These are phyloP conservation scores for Wallacemonas rigidus DNA, from an alignment of 208 protist species.

Conservation along the genomic window DNA sequence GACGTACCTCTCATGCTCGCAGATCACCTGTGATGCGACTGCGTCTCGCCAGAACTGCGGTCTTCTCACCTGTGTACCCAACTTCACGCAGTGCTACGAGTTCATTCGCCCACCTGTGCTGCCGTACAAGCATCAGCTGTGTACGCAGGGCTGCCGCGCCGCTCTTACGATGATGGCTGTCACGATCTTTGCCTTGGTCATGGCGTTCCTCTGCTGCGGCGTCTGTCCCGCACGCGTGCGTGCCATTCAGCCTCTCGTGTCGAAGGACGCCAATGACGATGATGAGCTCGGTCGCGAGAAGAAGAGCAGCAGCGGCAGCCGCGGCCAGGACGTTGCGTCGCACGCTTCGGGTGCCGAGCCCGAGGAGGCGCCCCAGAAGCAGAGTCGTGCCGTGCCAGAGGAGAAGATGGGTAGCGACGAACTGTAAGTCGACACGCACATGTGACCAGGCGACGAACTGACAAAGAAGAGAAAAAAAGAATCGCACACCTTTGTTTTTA, in stretches of 20 bases:
- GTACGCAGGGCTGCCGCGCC: constrained; percentile 63
- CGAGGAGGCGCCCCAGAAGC: neutral
- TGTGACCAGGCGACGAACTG: constrained; percentile 1
- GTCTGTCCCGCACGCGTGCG: constrained; percentile 50
- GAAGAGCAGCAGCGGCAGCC: constrained; percentile 14
- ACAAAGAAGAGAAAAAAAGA: neutral
- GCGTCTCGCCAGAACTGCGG: constrained; percentile 54
- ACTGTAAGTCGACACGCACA: constrained; percentile 19
- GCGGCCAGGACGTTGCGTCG: neutral
- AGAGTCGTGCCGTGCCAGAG: constrained; percentile 5
- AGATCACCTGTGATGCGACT: constrained; percentile 44
- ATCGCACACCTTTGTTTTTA: neutral
- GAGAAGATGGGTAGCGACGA: constrained; percentile 15
- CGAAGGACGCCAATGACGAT: neutral
- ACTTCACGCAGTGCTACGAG: constrained; percentile 69
- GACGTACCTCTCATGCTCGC: constrained; percentile 39
- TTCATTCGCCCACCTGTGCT: constrained; percentile 54
- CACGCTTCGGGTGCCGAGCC: constrained; percentile 14
- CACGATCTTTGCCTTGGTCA: constrained; percentile 38
- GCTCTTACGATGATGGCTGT: constrained; percentile 60
- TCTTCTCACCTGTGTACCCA: constrained; percentile 57
- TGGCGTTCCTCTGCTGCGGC: constrained; percentile 36
- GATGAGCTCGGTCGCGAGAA: constrained; percentile 17
- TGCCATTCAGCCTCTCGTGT: constrained; percentile 38
- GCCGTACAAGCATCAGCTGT: constrained; percentile 46